Base-by-base conservation (phyloP, 192 early-diverging fungal species). In the Coemansia sp. region DNA sequence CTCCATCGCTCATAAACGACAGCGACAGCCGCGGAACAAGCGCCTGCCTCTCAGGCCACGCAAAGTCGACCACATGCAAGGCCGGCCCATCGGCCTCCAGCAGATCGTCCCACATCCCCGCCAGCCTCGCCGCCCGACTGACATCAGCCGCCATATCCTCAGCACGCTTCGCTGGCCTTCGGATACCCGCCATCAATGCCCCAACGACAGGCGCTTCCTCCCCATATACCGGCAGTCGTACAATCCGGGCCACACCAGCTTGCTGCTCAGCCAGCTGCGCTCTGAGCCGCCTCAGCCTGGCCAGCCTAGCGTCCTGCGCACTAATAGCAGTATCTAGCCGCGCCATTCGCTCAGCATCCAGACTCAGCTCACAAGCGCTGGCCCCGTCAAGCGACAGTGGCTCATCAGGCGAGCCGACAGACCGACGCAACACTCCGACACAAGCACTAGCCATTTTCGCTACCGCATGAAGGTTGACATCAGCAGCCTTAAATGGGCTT, bases 391-490 rank as follows among this genome's bases (percentile, higher is more conserved):
- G 54, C 54, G 29, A 11, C 54, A 27, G 54, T 11, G 24, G 27
- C 54, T 16, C 46, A 27, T 16, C 24, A n/a, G 62, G 54, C 20
- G 57, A 54, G 18, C 31, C 42, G 11, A 71, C 42, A 15, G 69
- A 33, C 20, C 59, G 67, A n/a, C 75, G 69, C 34, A 84, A 49
- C 0, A 75, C 75, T 2, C 44, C 70, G 1, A 80, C 75, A 20
- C 78, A 72, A 3, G 74, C 68, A 0, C 68, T n/a, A 1, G 82
- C 82, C 82, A 84, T 84, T 1, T 65, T 71, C 54, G 70, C 65
- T 3, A 80, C 55, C 0, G 67, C 77, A 2, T 79, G 74, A 22
- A 84, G 71, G 59, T 76, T 70, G 13, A 80, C 67, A n/a, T 38
- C 38, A 10, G 78, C 63, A 6, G 71, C 78, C 31, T 60, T 64